Evolutionary conservation across 305 asterid species (phyloP), one percentile per base, ranked within the genome.

Genomic region (Plantago coronopus): DNA sequence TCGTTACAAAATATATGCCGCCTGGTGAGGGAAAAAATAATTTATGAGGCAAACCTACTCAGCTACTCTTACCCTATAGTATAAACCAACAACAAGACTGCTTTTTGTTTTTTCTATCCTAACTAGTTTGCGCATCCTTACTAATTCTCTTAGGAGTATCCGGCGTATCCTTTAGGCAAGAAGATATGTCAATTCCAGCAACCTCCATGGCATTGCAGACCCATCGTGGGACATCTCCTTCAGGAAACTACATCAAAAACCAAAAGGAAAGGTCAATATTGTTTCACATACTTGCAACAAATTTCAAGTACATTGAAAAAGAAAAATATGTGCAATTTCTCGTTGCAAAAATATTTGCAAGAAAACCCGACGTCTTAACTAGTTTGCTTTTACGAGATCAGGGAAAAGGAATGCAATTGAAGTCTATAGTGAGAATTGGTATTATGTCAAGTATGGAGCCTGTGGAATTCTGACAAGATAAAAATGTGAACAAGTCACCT

Each of bases 131-230:
- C n/a, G n/a, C n/a, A n/a, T n/a, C n/a, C n/a, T n/a, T n/a, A n/a
- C n/a, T n/a, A n/a, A n/a, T n/a, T n/a, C n/a, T n/a, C n/a, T n/a
- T n/a, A n/a, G n/a, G n/a, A n/a, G n/a, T n/a, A n/a, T n/a, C n/a
- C n/a, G n/a, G n/a, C n/a, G n/a, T n/a, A n/a, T n/a, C n/a, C n/a
- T n/a, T n/a, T n/a, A n/a, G n/a, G 54, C 94, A 83, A 1, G 84
- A 79, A 17, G 94, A 79, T 70, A 93, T 87, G 79, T 93, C 96
- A 1, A 93, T 82, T 55, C 97, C 97, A 34, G 97, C 96, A 34
- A 93, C 99, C 76, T 93, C 99, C 99, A 93, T 87, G 42, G 99
- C 99, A 57, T 89, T 93, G 82, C 97, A 85, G 16, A 93, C 99
- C 99, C 99, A 93, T 64, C 78, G 81, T 3, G 96, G 99, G 42